phyloP scores from a whole-genome alignment of 805 yeast genomes.

The Cyberlindnera petersonii region DNA sequence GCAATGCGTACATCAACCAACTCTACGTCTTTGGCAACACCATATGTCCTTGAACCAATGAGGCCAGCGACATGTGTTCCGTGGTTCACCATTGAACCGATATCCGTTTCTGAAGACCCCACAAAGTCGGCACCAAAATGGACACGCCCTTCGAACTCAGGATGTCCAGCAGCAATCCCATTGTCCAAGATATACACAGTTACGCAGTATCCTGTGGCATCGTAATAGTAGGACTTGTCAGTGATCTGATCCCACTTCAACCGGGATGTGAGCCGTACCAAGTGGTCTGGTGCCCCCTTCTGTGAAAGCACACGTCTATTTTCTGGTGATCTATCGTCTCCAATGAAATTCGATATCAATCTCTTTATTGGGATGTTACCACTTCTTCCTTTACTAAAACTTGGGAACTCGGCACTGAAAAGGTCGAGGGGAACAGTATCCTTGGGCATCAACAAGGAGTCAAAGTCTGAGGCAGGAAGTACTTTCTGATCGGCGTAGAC shows the following conservation, averaged over 20 bases:
- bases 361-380: too few species aligned
- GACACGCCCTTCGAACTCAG: conserved; percentile 63
- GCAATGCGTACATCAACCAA: conserved; percentile 69
- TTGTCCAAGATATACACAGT: conserved; percentile 80
- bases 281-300: conserved; percentile 54
- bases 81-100: conserved; percentile 55
- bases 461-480: too few species aligned
- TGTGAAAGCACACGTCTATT: conserved; percentile 26
- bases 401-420: too few species aligned
- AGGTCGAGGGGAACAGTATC: too few species aligned
- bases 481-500: too few species aligned
- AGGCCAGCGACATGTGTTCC: conserved; percentile 94
- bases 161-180: conserved; percentile 58
- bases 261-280: conserved; percentile 55
- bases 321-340: conserved; percentile 3
- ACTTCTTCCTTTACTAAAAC: too few species aligned
- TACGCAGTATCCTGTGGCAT: conserved; percentile 52
- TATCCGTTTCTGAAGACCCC: conserved; percentile 49
- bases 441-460: too few species aligned
- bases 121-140: conserved; percentile 55
- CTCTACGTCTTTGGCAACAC: conserved; percentile 70
- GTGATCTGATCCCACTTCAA: conserved; percentile 16
- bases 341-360: too few species aligned
- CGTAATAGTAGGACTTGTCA: conserved; percentile 39
- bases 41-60: conserved; percentile 72